Evolutionary conservation across 2,329 filamentous ascomycete genomes (phyloP).

Genomic region (Botrytis fragariae): DNA sequence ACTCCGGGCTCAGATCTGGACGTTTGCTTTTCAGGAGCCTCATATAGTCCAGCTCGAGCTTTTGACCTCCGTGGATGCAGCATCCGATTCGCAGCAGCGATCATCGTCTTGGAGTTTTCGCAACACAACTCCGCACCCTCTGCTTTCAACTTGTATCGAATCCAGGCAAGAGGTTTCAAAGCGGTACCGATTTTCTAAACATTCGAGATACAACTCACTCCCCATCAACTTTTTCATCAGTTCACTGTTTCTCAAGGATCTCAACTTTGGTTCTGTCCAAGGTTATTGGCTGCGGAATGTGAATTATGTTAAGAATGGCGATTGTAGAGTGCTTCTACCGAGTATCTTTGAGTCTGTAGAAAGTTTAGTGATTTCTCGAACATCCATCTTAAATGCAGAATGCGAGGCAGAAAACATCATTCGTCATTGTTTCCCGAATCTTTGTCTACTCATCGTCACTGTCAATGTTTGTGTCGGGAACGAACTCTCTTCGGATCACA

Average conservation of each 20-base stretch:
- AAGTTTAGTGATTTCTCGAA: conserved; percentile 10
- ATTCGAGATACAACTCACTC: neutral
- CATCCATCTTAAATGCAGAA: neutral
- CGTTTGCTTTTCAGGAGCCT: neutral
- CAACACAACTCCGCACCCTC: neutral
- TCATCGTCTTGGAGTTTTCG: neutral
- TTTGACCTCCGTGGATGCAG: neutral
- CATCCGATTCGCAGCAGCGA: too few relatives aligned
- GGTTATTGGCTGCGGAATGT: neutral
- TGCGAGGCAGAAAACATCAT: conserved; percentile 9
- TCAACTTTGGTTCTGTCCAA: neutral
- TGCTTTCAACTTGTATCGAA: conserved; percentile 4
- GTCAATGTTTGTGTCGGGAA: neutral
- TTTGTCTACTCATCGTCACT: conserved; percentile 6
- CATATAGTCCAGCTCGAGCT: neutral
- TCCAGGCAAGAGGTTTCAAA: neutral
- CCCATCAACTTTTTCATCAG: neutral
- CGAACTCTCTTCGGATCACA: neutral
- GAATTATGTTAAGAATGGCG: neutral
- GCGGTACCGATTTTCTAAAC: neutral
- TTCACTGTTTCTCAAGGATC: neutral
- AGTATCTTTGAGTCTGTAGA: neutral
- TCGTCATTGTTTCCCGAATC: conserved; percentile 4
- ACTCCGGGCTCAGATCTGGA: conserved; percentile 3
- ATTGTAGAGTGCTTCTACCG: neutral